A percentile compares a stretch with the other conserved stretches of the same genome.
Evolutionary conservation across 345 rosid genomes (phyloP).

Genomic region (Barbarea vulgaris): DNA sequence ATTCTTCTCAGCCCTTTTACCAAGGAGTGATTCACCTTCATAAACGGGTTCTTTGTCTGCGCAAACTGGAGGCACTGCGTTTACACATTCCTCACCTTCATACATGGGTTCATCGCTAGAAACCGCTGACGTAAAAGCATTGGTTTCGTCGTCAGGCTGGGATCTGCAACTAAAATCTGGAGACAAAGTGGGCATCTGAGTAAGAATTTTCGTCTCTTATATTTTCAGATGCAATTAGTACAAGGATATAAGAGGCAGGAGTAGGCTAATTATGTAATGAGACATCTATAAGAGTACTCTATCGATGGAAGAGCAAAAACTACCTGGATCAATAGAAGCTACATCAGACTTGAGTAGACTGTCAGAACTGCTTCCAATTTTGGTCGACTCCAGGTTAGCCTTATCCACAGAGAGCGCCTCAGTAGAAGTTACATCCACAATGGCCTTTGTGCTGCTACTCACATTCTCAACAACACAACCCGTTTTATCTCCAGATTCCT

Average conservation of each 20-base stretch:
- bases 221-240: slow-evolving; percentile 27
- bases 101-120: slow-evolving; percentile 89
- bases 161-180: slow-evolving; percentile 55
- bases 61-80: slow-evolving; percentile 55
- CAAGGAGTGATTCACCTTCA: slow-evolving; percentile 96
- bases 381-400: slow-evolving; percentile 37
- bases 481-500: slow-evolving; percentile 35
- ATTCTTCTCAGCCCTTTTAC: slow-evolving; percentile 68
- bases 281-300: slow-evolving; percentile 26
- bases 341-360: slow-evolving; percentile 35
- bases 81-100: slow-evolving; percentile 97
- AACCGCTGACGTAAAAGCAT: slow-evolving; percentile 54
- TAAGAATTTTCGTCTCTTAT: slow-evolving; percentile 39
- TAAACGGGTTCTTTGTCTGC: slow-evolving; percentile 85
- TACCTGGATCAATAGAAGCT: slow-evolving; percentile 37
- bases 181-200: slow-evolving; percentile 45
- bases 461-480: slow-evolving; percentile 37
- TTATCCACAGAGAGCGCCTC: slow-evolving; percentile 34
- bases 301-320: slow-evolving; percentile 32
- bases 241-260: slow-evolving; percentile 35
- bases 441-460: slow-evolving; percentile 35
- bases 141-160: slow-evolving; percentile 53
- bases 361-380: slow-evolving; percentile 33
- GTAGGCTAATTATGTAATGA: slow-evolving; percentile 34
- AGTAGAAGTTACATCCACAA: slow-evolving; percentile 28